A percentile compares a stretch with the other conserved stretches of the same genome.
phyloP scores from a whole-genome alignment of 2,329 filamentous ascomycete genomes.

The Mariannaea sp. region DNA sequence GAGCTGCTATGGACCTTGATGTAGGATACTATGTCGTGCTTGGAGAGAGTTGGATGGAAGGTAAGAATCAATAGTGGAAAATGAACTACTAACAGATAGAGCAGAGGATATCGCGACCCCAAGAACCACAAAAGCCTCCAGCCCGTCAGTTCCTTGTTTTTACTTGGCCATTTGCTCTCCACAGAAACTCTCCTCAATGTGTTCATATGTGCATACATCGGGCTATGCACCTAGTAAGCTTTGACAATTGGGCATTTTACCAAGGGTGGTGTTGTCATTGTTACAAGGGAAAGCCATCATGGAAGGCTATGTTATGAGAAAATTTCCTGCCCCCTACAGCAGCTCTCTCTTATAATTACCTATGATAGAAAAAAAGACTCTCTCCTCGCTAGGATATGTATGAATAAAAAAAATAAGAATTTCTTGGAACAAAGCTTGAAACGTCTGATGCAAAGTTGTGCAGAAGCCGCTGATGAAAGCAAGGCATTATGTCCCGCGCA shows the following conservation, averaged over 20 bases:
- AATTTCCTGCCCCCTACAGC: neutral
- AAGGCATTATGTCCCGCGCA: neutral
- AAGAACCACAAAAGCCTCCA: too few species aligned
- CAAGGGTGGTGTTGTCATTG: neutral
- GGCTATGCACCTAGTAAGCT: neutral
- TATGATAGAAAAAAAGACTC: too few species aligned
- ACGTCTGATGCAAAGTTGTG: too few species aligned
- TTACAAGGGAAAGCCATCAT: neutral
- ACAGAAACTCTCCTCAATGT: neutral
- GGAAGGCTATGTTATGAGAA: slow-evolving; percentile 1
- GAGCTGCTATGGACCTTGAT: too few species aligned
- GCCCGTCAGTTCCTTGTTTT: neutral
- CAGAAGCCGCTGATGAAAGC: neutral
- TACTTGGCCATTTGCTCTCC: slow-evolving; percentile 2
- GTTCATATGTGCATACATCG: neutral
- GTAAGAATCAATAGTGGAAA: too few species aligned
- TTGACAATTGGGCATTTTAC: neutral
- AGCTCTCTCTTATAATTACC: too few species aligned
- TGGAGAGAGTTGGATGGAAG: too few species aligned
- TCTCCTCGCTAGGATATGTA: too few species aligned
- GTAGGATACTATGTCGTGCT: too few species aligned
- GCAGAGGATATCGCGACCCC: too few species aligned
- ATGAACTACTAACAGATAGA: too few species aligned
- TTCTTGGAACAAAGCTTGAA: too few species aligned
- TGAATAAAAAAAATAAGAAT: neutral